Evolutionary conservation across 805 yeast genomes (phyloP).

Genomic region (Yamadazyma nakazawae): DNA sequence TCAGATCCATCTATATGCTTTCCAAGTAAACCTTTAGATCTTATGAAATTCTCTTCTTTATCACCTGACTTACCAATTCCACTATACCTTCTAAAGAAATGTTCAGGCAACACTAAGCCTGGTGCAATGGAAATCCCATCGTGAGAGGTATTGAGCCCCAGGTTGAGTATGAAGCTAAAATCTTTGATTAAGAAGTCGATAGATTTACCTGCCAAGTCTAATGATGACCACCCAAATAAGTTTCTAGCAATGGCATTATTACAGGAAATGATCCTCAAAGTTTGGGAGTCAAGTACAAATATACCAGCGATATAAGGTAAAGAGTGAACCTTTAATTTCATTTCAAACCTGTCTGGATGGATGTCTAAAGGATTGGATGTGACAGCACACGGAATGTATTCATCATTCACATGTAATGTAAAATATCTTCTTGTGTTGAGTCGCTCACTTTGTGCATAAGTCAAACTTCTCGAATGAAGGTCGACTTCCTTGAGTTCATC

Average conservation of each 20-base stretch:
- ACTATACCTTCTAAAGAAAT: constrained; percentile 76
- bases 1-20: constrained; percentile 64
- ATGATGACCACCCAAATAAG: constrained; percentile 66
- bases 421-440: constrained; percentile 62
- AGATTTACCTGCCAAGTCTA: constrained; percentile 35
- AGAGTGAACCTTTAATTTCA: constrained; percentile 67
- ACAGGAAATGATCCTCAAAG: constrained; percentile 59
- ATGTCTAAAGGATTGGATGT: constrained; percentile 55
- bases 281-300: constrained; percentile 57
- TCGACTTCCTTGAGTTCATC: constrained; percentile 15
- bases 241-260: constrained; percentile 77
- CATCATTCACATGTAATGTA: constrained; percentile 45
- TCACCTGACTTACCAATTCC: constrained; percentile 21
- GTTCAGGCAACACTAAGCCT: constrained; percentile 88
- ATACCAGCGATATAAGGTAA: constrained; percentile 87
- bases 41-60: constrained; percentile 42
- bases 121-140: constrained; percentile 31
- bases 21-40: constrained; percentile 67
- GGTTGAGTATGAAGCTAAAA: constrained; percentile 46
- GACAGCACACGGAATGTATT: constrained; percentile 69
- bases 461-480: constrained; percentile 8
- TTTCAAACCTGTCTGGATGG: constrained; percentile 37
- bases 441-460: constrained; percentile 17
- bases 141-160: constrained; percentile 31
- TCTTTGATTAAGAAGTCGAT: constrained; percentile 62